Conservation (phyloP, 2,329 filamentous ascomycete genomes). For the Camillea tinctor region DNA sequence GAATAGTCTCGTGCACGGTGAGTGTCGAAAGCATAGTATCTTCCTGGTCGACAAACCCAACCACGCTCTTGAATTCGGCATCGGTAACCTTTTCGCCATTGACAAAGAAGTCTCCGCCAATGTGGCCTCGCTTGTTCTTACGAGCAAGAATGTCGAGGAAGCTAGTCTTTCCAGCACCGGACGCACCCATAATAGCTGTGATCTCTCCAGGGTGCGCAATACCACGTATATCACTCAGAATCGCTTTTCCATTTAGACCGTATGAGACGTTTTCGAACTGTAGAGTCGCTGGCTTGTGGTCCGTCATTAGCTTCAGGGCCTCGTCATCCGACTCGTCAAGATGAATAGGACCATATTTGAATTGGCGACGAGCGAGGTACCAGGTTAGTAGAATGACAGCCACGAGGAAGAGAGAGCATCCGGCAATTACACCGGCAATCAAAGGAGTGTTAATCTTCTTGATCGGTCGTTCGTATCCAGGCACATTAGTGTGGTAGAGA, state of each 20-base stretch:
- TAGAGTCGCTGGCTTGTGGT: constrained; percentile 87
- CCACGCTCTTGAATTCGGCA: constrained; percentile 82
- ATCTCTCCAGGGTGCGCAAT: constrained; percentile 94
- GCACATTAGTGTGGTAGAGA: constrained; percentile 87
- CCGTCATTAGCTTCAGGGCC: constrained; percentile 78
- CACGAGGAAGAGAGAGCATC: constrained; percentile 83
- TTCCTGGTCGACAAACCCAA: constrained; percentile 97
- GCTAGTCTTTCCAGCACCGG: constrained; percentile 94
- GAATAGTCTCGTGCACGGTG: constrained; percentile 95
- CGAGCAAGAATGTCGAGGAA: constrained; percentile 94
- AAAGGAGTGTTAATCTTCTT: constrained; percentile 97
- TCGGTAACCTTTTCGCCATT: constrained; percentile 90
- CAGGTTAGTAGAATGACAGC: constrained; percentile 78
- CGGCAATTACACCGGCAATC: constrained; percentile 90
- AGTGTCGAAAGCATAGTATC: constrained; percentile 95
- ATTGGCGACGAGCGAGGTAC: constrained; percentile 78
- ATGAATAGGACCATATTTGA: constrained; percentile 70
- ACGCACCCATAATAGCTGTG: constrained; percentile 97
- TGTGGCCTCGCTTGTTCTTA: constrained; percentile 88
- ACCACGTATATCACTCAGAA: constrained; percentile 76
- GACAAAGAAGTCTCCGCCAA: constrained; percentile 81
- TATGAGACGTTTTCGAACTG: constrained; percentile 90
- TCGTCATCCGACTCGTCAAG: constrained; percentile 92
- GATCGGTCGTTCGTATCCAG: constrained; percentile 82
- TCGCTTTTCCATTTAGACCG: constrained; percentile 80